phyloP scores from a whole-genome alignment of 495 filamentous ascomycete genomes.

The Neurospora africana region DNA sequence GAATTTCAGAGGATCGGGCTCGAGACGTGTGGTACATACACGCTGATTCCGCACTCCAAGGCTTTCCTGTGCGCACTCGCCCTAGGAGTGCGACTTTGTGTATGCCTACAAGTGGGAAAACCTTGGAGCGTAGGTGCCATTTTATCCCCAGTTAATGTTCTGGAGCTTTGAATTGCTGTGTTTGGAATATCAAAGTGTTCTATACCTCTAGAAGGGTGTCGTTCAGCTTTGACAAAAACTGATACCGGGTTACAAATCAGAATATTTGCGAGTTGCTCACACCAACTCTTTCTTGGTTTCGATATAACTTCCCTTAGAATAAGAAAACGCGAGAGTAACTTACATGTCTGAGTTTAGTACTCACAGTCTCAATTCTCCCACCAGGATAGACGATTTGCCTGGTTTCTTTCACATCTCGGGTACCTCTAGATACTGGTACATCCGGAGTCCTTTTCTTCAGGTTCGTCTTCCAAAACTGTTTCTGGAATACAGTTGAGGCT shows the following conservation, averaged over 20 bases:
- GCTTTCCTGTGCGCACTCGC: no score
- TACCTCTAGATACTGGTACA: background rate
- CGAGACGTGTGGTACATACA: no score
- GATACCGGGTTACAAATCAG: background rate
- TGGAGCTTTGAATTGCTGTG: background rate
- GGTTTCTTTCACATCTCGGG: background rate
- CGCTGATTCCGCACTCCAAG: no score
- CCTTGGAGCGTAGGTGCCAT: no score
- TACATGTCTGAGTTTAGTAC: background rate
- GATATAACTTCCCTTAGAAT: background rate
- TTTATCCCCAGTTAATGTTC: no score
- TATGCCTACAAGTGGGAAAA: no score
- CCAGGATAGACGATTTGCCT: background rate
- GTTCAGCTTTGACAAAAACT: background rate
- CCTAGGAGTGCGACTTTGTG: no score
- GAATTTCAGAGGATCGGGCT: background rate
- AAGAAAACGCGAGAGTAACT: background rate
- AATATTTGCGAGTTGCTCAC: background rate
- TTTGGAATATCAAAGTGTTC: background rate
- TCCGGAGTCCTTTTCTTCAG: background rate
- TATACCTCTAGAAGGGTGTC: no score
- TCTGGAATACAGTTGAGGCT: background rate
- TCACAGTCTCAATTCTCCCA: background rate
- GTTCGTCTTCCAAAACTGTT: background rate
- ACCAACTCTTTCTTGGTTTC: background rate